Conservation (phyloP, 805 yeast species). For the Candida nanaspora region DNA sequence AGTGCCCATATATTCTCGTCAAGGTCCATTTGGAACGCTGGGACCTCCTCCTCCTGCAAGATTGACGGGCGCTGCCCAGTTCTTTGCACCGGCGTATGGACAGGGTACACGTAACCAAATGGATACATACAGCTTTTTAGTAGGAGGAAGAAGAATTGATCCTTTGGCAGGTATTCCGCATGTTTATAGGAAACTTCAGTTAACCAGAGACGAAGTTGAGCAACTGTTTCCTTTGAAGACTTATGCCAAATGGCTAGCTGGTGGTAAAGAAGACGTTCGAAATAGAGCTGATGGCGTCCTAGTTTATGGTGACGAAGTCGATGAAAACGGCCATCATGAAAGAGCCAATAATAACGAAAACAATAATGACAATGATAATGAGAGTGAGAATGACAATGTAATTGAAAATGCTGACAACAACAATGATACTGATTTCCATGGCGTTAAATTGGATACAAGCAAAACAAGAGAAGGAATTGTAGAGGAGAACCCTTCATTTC, state of each 20-base stretch:
- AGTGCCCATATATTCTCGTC: constrained; percentile 19
- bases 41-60: not conserved
- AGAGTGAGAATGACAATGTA: not conserved
- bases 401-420: constrained; percentile 1
- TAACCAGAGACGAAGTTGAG: constrained; percentile 52
- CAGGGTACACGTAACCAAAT: not conserved
- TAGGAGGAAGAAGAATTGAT: not conserved
- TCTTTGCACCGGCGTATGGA: not conserved
- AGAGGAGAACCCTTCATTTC: too few species aligned
- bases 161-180: not conserved
- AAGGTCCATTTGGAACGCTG: not conserved
- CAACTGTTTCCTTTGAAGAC: constrained; percentile 50
- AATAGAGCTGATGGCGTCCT: constrained; percentile 32
- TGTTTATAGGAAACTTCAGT: constrained; percentile 33
- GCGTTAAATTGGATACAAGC: too few species aligned
- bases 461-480: too few species aligned
- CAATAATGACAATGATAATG: not conserved
- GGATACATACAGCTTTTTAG: not conserved
- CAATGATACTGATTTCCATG: too few species aligned
- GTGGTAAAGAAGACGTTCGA: constrained; percentile 49
- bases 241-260: constrained; percentile 53
- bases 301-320: constrained; percentile 29
- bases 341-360: not conserved
- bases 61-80: not conserved
- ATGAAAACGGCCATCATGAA: constrained; percentile 2